phyloP scores from a whole-genome alignment of 2,329 filamentous ascomycete genomes.

The Colletotrichum coccodes region DNA sequence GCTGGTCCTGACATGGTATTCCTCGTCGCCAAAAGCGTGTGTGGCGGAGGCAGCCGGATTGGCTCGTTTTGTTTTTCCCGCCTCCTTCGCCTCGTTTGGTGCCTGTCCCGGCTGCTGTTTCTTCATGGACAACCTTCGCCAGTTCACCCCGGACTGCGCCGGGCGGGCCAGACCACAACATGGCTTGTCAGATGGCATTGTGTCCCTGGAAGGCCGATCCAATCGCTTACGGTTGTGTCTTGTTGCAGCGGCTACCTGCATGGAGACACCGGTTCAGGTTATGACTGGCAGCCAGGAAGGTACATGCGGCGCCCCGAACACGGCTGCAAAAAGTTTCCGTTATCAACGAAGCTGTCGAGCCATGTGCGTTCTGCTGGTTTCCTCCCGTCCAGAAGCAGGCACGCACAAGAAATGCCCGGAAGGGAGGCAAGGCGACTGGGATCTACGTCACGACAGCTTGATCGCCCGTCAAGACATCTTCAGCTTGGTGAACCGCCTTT shows the following conservation, averaged over 20 bases:
- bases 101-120: constrained; percentile 7
- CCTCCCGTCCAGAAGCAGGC: constrained; percentile 17
- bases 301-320: constrained; percentile 19
- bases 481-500: constrained; percentile 7
- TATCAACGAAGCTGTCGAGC: constrained; percentile 19
- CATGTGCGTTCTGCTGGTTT: constrained; percentile 23
- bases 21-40: background rate
- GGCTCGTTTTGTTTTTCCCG: constrained; percentile 22
- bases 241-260: constrained; percentile 18
- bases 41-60: constrained; percentile 21
- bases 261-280: constrained; percentile 22
- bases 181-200: constrained; percentile 29
- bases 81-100: constrained; percentile 18
- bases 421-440: background rate
- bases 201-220: constrained; percentile 22
- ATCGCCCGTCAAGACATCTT: constrained; percentile 17
- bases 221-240: constrained; percentile 24
- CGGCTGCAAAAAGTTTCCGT: constrained; percentile 29
- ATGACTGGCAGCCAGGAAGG: constrained; percentile 4
- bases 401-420: constrained; percentile 20
- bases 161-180: background rate
- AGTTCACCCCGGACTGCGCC: background rate
- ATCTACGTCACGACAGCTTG: constrained; percentile 25
- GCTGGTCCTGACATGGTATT: background rate
- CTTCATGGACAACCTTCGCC: background rate